Percentiles rank a stretch among this genome's conserved stretches.
These are phyloP conservation scores for Dillenia suffruticosa DNA, from an alignment of 164 flowering plant species.

Conservation along the genomic window DNA sequence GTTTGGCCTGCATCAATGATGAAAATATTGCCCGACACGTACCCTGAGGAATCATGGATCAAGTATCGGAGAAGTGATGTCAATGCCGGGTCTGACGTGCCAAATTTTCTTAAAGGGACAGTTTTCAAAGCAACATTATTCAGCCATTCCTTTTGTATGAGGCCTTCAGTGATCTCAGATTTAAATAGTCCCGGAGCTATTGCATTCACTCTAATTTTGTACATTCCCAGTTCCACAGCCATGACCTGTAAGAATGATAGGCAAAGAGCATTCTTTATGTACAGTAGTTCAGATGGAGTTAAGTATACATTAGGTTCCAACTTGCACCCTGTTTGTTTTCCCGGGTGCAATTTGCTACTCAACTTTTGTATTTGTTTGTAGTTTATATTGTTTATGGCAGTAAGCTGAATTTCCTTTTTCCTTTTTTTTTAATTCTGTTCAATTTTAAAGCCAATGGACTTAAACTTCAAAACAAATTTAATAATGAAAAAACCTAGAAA, in stretches of 20 bases:
- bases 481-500: too few species aligned
- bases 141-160: conserved; percentile 39
- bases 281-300: too few species aligned
- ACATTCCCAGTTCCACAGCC: conserved; percentile 38
- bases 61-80: conserved; percentile 42
- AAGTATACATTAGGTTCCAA: too few species aligned
- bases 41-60: conserved; percentile 36
- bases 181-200: conserved; percentile 37
- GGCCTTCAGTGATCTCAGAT: conserved; percentile 37
- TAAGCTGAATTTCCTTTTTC: too few species aligned
- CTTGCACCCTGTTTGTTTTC: too few species aligned
- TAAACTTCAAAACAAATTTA: too few species aligned
- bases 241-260: conserved; percentile 17
- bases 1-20: conserved; percentile 39
- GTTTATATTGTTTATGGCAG: too few species aligned
- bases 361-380: too few species aligned
- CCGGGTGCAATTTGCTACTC: too few species aligned
- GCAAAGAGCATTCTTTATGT: too few species aligned
- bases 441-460: too few species aligned
- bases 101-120: conserved; percentile 29
- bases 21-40: conserved; percentile 37
- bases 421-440: too few species aligned
- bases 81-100: conserved; percentile 32
- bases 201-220: conserved; percentile 35
- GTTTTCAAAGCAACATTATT: conserved; percentile 26